phyloP scores from a whole-genome alignment of 192 early-diverging fungal genomes.

The Coemansia sp. region DNA sequence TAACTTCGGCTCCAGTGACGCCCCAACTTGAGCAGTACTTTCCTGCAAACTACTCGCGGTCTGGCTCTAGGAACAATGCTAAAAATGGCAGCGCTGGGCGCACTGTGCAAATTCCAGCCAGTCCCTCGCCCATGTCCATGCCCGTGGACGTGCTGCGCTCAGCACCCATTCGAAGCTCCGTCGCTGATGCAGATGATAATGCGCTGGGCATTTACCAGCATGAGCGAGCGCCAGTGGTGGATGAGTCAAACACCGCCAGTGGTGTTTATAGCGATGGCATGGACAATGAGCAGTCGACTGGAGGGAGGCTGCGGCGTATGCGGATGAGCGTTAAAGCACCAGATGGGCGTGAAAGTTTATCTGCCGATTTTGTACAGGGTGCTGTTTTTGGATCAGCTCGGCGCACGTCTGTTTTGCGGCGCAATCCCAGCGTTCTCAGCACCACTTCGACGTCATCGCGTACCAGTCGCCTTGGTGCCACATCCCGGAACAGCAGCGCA shows the following conservation, averaged over 20 bases:
- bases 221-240: neutral
- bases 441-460: conserved; percentile 13
- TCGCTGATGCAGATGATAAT: conserved; percentile 2
- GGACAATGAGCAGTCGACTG: neutral
- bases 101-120: conserved; percentile 4
- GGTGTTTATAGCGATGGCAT: neutral
- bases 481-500: neutral
- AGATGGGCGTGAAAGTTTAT: conserved; percentile 51
- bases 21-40: conserved; percentile 2
- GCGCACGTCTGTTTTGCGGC: conserved; percentile 36
- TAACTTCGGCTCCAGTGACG: conserved; percentile 3
- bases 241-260: neutral
- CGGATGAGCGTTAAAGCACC: conserved; percentile 43
- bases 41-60: neutral
- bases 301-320: conserved; percentile 11
- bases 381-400: conserved; percentile 53
- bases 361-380: conserved; percentile 51
- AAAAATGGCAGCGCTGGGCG: neutral
- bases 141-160: conserved; percentile 3
- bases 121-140: neutral
- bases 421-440: conserved; percentile 39
- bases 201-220: conserved; percentile 12
- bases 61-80: neutral
- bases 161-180: conserved; percentile 3
- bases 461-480: conserved; percentile 6